A percentile compares a stretch with the other conserved stretches of the same genome.
These are phyloP conservation scores for Aureococcus anophagefferens DNA, from an alignment of 108 stramenopile species.

Conservation along the genomic window DNA sequence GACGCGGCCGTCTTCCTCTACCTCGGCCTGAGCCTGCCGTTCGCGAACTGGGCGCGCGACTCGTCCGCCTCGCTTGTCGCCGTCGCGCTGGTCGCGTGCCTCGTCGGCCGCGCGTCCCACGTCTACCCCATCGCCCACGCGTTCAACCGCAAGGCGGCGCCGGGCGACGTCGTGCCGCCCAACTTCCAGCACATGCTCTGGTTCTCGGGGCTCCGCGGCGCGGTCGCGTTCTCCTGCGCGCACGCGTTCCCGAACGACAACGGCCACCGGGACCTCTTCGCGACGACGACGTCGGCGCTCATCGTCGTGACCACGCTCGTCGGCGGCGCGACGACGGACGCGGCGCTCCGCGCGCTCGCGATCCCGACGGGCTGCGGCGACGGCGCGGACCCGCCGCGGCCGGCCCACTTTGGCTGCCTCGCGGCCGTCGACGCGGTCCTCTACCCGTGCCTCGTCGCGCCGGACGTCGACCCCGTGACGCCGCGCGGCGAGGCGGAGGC, in stretches of 20 bases:
- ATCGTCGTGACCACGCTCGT: constrained; percentile 53
- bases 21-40: constrained; percentile 60
- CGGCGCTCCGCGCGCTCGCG: constrained; percentile 30
- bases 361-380: constrained; percentile 36
- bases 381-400: no score
- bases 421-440: no score
- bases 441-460: no score
- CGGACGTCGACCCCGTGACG: no score
- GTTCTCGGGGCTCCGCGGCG: constrained; percentile 64
- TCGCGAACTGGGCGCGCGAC: constrained; percentile 3
- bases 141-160: background rate
- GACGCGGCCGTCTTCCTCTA: constrained; percentile 74
- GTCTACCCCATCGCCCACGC: constrained; percentile 46
- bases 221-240: constrained; percentile 67
- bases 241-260: constrained; percentile 49
- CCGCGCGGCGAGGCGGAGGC: no score
- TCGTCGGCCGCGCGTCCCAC: constrained; percentile 55
- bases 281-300: constrained; percentile 53
- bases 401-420: no score
- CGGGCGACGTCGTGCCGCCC: background rate
- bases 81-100: constrained; percentile 49
- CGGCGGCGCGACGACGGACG: constrained; percentile 51
- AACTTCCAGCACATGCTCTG: constrained; percentile 52
- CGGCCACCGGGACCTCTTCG: constrained; percentile 35
- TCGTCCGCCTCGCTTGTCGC: constrained; percentile 41